Evolutionary conservation across 2,329 filamentous ascomycete species (phyloP).

Genomic region (Trichoderma afroharzianum): DNA sequence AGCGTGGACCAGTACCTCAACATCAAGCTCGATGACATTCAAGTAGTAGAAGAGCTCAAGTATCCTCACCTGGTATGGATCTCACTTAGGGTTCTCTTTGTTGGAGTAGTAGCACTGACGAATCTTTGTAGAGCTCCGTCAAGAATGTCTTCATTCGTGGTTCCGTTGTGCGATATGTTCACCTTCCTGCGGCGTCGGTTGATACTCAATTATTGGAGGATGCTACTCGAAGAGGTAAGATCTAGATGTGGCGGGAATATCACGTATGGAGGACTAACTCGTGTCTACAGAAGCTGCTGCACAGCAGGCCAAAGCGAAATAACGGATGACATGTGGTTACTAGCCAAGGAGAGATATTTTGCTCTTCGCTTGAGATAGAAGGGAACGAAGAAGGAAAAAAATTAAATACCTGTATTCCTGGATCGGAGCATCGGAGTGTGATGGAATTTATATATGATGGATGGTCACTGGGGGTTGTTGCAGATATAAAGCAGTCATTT

Average conservation of each 20-base stretch:
- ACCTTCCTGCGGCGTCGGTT: slow-evolving; percentile 76
- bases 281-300: slow-evolving; percentile 50
- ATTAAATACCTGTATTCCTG: neutral
- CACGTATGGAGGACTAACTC: neutral
- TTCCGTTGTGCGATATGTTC: slow-evolving; percentile 88
- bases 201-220: slow-evolving; percentile 87
- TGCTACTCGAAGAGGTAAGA: slow-evolving; percentile 77
- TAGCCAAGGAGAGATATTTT: neutral
- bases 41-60: slow-evolving; percentile 86
- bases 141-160: slow-evolving; percentile 96
- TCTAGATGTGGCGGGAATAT: neutral
- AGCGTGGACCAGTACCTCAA: slow-evolving; percentile 98
- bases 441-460: slow-evolving; percentile 6
- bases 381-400: neutral
- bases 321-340: slow-evolving; percentile 3
- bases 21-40: slow-evolving; percentile 96
- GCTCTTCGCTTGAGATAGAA: neutral
- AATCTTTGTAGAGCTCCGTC: slow-evolving; percentile 58
- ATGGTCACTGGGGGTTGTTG: slow-evolving; percentile 6
- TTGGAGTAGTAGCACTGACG: neutral
- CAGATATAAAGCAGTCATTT: slow-evolving; percentile 9
- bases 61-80: slow-evolving; percentile 80
- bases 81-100: neutral
- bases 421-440: slow-evolving; percentile 14
- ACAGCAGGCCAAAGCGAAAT: slow-evolving; percentile 56